Percentiles rank a stretch among this genome's conserved stretches.
Evolutionary conservation across 2,329 filamentous ascomycete species (phyloP).

Genomic region (Colletotrichum musae): DNA sequence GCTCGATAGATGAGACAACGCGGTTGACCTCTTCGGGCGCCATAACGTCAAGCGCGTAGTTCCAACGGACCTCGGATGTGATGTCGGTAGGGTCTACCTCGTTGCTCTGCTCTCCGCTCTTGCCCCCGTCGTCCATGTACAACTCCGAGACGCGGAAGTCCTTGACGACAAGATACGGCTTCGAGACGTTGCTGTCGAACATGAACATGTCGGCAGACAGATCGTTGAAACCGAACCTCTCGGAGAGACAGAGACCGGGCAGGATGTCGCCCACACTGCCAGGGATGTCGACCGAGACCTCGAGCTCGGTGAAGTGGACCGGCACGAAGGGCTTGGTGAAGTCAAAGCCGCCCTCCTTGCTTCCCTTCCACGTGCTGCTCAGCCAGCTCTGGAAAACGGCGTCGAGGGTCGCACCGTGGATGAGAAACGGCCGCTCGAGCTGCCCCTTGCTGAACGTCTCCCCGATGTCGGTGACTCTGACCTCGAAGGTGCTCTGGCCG

Average conservation of each 20-base stretch:
- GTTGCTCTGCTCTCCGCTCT: background rate
- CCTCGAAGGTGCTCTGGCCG: slow-evolving; percentile 2
- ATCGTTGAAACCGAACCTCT: slow-evolving; percentile 5
- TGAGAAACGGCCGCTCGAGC: slow-evolving; percentile 3
- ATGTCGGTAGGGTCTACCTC: slow-evolving; percentile 3
- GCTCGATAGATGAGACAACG: background rate
- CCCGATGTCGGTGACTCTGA: slow-evolving; percentile 1
- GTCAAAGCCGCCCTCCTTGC: too few relatives aligned
- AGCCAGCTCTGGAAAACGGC: slow-evolving; percentile 3
- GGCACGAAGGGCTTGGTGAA: background rate
- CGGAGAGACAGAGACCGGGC: background rate
- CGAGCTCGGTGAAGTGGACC: background rate
- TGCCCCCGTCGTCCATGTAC: background rate
- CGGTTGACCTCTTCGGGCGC: slow-evolving; percentile 6
- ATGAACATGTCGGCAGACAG: slow-evolving; percentile 8
- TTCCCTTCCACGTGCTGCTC: background rate
- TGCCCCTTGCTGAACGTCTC: slow-evolving; percentile 12
- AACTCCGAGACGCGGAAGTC: slow-evolving; percentile 11
- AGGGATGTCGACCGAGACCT: slow-evolving; percentile 4
- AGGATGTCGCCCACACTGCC: background rate
- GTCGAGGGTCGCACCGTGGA: slow-evolving; percentile 7
- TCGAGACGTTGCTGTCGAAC: slow-evolving; percentile 6
- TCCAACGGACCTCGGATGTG: slow-evolving; percentile 5
- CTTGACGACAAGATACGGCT: slow-evolving; percentile 3
- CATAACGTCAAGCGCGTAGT: slow-evolving; percentile 10